Base-by-base conservation (phyloP, 306 rosid genomes). In the Vigna mungo region DNA sequence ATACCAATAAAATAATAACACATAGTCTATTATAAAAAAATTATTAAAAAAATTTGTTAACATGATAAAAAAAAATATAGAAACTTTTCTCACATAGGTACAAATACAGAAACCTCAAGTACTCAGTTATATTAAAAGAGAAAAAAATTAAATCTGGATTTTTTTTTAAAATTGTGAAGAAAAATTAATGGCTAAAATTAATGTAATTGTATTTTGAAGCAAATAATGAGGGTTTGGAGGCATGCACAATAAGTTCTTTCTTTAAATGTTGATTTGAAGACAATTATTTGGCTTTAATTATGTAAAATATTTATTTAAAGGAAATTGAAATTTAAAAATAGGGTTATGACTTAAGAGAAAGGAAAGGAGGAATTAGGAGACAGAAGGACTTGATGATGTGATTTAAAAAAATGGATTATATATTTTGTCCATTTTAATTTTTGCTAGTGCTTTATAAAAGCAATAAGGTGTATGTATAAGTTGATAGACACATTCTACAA, bases 401-500 rank as follows among this genome's bases (percentile, higher is more conserved):
- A 77, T 78, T 63, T 68, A 44, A 9, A 78, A 78, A 81, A 78
- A 81, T 62, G 44, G 79, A 81, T 69, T 61, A 68, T 9, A 62
- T 69, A 77, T 61, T 67, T 77, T 74, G 81, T 81, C 81, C 44
- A 60, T 81, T 61, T 72, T 79, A 78, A 69, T 71, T 74, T 74
- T 81, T 75, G 46, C 58, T 44, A 58, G 58, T 68, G 70, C 86
- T 83, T 73, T 74, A 30, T 23, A 78, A 81, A 85, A 81, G 81
- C 61, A 27, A 49, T 46, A 39, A 68, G 39, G 58, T 48, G 36
- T 17, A 51, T 54, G 55, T 56, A 67, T 71, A 78, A 75, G 52
- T 51, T 78, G 73, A 61, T 79, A 78, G 69, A 79, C 82, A 85
- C 83, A 79, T 79, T 85, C 82, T 80, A 76, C 78, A 72, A 66